These are phyloP conservation scores for Spongospora subterranea DNA, from an alignment of 208 protist genomes.

Conservation along the genomic window DNA sequence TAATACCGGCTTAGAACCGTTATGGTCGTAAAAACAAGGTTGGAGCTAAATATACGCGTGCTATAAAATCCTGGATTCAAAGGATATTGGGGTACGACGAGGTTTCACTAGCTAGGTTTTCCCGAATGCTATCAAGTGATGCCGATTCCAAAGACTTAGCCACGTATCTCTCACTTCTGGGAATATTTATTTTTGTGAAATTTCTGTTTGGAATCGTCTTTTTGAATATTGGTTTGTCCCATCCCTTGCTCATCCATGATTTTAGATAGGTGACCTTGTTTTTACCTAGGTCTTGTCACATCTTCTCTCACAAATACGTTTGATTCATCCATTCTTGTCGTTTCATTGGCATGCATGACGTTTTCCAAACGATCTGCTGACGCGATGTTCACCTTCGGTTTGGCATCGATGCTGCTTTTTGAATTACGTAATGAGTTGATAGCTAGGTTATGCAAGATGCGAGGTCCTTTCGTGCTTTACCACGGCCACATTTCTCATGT, in stretches of 20 bases:
- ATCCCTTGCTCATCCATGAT: neutral
- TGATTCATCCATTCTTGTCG: neutral
- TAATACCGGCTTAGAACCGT: too few relatives aligned
- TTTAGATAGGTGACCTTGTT: neutral
- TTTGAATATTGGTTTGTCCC: neutral
- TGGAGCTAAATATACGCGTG: neutral
- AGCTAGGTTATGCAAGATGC: neutral
- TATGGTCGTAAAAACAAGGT: too few relatives aligned
- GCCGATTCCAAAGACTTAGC: neutral
- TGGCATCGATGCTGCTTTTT: neutral
- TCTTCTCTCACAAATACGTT: neutral
- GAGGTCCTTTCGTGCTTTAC: slow-evolving; percentile 31
- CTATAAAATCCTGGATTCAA: neutral
- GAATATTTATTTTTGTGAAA: neutral
- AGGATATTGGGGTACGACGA: slow-evolving; percentile 1
- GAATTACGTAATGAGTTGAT: neutral
- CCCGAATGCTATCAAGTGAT: neutral
- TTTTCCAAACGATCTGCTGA: neutral
- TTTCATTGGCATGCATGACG: neutral
- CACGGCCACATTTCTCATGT: neutral
- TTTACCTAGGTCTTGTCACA: slow-evolving; percentile 21
- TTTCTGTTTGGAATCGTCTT: neutral
- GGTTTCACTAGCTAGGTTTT: slow-evolving; percentile 33
- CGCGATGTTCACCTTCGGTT: neutral
- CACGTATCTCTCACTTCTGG: neutral